Conservation (phyloP, 2,329 filamentous ascomycete species). For the Neonectria punicea region DNA sequence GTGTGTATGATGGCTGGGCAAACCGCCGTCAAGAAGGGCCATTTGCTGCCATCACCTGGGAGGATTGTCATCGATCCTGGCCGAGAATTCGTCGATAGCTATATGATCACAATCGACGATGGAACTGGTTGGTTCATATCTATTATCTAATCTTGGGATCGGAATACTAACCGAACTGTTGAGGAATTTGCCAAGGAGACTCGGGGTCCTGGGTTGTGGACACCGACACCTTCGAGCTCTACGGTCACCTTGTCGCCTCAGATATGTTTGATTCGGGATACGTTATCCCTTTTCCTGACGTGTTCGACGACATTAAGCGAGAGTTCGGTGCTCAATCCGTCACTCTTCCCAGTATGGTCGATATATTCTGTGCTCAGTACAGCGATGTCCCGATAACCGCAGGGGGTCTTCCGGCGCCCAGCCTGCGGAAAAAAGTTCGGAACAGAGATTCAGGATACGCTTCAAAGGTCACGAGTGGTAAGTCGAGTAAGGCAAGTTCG, state of each 20-base stretch:
- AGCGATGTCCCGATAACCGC: too few relatives aligned
- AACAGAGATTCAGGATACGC: too few relatives aligned
- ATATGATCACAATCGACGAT: neutral
- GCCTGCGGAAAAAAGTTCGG: too few relatives aligned
- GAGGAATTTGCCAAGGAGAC: neutral
- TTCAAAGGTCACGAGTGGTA: too few relatives aligned
- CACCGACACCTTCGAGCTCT: neutral
- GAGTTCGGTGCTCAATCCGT: neutral
- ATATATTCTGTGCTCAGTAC: neutral
- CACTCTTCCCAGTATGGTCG: neutral
- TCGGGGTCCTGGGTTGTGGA: neutral
- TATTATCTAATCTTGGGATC: neutral
- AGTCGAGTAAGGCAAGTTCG: too few relatives aligned
- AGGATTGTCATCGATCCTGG: neutral
- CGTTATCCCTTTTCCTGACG: neutral
- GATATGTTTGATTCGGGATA: neutral
- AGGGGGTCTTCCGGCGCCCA: too few relatives aligned
- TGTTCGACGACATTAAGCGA: neutral
- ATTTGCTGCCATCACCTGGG: neutral
- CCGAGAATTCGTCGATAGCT: neutral
- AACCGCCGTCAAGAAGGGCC: neutral
- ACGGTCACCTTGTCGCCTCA: neutral
- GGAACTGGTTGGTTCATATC: neutral
- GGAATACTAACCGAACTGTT: neutral
- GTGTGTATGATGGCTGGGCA: neutral